Evolutionary conservation across 176 grass and related monocot genomes (phyloP).

Genomic region (Ampelocalamus luodianensis): DNA sequence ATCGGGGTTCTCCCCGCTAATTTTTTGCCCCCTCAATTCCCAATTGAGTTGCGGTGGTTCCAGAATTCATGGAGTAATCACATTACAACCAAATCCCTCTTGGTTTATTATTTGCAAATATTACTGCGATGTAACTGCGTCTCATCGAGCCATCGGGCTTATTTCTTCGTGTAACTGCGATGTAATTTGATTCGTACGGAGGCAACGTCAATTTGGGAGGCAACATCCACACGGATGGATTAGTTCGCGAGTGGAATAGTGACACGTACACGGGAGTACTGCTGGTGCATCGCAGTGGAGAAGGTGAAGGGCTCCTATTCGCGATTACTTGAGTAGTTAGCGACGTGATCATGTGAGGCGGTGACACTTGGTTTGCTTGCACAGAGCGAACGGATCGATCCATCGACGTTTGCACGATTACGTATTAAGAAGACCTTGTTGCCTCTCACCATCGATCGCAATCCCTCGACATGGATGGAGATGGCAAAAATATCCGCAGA

Average conservation of each 20-base stretch:
- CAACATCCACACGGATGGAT: background rate
- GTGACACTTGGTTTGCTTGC: slow-evolving; percentile 36
- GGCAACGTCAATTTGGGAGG: background rate
- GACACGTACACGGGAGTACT: background rate
- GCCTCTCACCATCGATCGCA: slow-evolving; percentile 35
- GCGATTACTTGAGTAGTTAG: background rate
- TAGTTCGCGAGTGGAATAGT: background rate
- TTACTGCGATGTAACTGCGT: too few species aligned
- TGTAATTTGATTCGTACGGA: too few species aligned
- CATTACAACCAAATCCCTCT: too few species aligned
- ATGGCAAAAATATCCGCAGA: slow-evolving; percentile 32
- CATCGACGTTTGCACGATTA: background rate
- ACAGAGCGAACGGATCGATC: background rate
- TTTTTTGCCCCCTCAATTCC: too few species aligned
- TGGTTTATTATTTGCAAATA: too few species aligned
- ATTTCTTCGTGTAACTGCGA: too few species aligned
- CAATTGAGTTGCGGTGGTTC: too few species aligned
- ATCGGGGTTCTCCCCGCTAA: too few species aligned
- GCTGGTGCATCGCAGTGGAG: background rate
- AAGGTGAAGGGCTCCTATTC: background rate
- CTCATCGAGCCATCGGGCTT: too few species aligned
- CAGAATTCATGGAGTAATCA: too few species aligned
- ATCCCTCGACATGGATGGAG: slow-evolving; percentile 3
- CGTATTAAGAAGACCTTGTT: background rate
- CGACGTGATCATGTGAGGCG: background rate